Percentiles rank a stretch among this genome's conserved stretches.
phyloP scores from a whole-genome alignment of 352 stramenopile genomes.

The Albugo candida region DNA sequence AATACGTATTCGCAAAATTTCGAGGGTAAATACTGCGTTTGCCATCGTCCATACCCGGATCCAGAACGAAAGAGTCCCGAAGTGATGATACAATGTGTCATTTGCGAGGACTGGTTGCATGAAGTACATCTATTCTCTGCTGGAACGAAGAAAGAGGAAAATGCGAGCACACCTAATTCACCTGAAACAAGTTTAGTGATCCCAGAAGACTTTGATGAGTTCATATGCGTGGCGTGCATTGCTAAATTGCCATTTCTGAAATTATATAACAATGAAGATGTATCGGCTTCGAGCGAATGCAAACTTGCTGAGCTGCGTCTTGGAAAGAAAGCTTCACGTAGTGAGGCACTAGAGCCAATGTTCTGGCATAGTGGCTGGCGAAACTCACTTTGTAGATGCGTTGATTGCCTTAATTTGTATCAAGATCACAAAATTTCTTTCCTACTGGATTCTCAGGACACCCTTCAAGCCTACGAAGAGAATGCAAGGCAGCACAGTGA shows the following conservation, averaged over 20 bases:
- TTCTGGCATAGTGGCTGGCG: conserved; percentile 53
- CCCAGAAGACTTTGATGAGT: conserved; percentile 32
- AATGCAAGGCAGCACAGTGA: conserved; percentile 3
- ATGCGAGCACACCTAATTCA: neutral
- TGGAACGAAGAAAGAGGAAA: neutral
- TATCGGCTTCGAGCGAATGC: conserved; percentile 6
- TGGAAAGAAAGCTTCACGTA: conserved; percentile 2
- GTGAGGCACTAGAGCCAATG: conserved; percentile 12
- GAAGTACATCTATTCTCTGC: conserved; percentile 32
- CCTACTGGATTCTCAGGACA: conserved; percentile 36
- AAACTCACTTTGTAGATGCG: conserved; percentile 28
- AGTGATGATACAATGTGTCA: conserved; percentile 54
- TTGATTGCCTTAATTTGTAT: conserved; percentile 23
- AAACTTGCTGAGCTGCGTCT: conserved; percentile 15
- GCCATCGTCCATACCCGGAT: conserved; percentile 53
- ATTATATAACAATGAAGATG: too few relatives aligned
- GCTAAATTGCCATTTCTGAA: conserved; percentile 32
- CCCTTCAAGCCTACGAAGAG: conserved; percentile 43
- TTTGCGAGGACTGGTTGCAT: conserved; percentile 67
- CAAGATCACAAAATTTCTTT: conserved; percentile 32
- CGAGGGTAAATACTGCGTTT: conserved; percentile 39
- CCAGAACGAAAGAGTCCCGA: conserved; percentile 40
- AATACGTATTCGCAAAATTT: conserved; percentile 67
- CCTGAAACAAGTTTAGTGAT: neutral
- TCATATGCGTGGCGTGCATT: conserved; percentile 48